These are phyloP conservation scores for Paradendryphiella salina DNA, from an alignment of 2,329 filamentous ascomycete species.

Conservation along the genomic window DNA sequence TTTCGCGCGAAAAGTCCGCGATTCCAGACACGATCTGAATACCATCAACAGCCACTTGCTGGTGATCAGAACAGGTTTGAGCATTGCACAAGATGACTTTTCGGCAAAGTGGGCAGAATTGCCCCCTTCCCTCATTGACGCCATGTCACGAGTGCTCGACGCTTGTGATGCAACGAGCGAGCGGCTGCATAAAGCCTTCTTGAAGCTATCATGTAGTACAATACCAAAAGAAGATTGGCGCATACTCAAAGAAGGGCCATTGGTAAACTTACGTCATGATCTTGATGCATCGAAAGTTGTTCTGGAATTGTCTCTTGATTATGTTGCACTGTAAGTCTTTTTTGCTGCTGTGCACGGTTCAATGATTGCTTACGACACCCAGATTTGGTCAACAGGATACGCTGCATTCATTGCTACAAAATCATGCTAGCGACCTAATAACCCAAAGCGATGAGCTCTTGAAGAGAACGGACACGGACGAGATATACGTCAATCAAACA, in stretches of 20 bases:
- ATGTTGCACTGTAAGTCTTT: conserved; percentile 33
- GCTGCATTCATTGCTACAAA: conserved; percentile 23
- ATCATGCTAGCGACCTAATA: conserved; percentile 21
- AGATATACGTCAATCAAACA: conserved; percentile 31
- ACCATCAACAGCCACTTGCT: conserved; percentile 38
- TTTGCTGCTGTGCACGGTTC: background rate
- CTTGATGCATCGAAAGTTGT: conserved; percentile 34
- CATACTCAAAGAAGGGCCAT: conserved; percentile 18
- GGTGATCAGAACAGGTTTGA: conserved; percentile 38
- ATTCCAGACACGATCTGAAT: conserved; percentile 40
- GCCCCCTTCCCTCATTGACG: conserved; percentile 30
- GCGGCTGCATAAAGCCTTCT: conserved; percentile 34
- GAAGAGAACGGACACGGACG: conserved; percentile 32
- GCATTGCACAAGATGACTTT: conserved; percentile 42
- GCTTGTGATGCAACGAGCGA: conserved; percentile 35
- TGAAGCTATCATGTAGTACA: conserved; percentile 33
- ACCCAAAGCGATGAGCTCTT: conserved; percentile 28
- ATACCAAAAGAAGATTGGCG: conserved; percentile 31
- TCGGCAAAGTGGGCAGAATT: conserved; percentile 22
- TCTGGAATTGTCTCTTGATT: conserved; percentile 38
- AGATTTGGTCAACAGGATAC: conserved; percentile 29
- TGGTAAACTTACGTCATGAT: conserved; percentile 28
- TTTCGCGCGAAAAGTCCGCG: conserved; percentile 39
- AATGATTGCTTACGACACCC: background rate
- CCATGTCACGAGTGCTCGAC: conserved; percentile 36